Evolutionary conservation across 805 yeast species (phyloP).

Genomic region (Yamadazyma sp.): DNA sequence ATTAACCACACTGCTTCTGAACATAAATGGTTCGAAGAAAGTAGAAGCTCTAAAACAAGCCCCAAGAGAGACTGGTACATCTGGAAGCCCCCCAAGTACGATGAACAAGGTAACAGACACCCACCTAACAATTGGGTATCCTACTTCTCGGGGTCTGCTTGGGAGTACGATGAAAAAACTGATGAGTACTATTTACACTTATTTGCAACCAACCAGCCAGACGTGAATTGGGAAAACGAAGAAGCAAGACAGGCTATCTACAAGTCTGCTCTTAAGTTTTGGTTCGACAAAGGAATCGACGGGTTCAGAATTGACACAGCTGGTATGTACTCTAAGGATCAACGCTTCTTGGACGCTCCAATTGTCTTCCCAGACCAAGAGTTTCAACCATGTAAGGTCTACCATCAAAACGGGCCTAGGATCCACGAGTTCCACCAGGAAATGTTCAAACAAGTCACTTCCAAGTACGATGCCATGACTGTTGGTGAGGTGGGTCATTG

Average conservation of each 20-base stretch:
- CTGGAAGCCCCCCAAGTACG: slow-evolving; percentile 51
- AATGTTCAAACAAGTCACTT: slow-evolving; percentile 42
- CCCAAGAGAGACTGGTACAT: slow-evolving; percentile 63
- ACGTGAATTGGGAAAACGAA: slow-evolving; percentile 60
- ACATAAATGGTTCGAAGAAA: slow-evolving; percentile 60
- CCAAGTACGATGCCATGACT: slow-evolving; percentile 53
- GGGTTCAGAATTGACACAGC: slow-evolving; percentile 63
- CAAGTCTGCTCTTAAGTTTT: slow-evolving; percentile 48
- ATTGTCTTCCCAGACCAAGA: slow-evolving; percentile 40
- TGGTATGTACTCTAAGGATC: slow-evolving; percentile 51
- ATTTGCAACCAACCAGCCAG: slow-evolving; percentile 57
- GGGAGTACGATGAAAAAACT: slow-evolving; percentile 55
- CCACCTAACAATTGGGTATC: slow-evolving; percentile 62
- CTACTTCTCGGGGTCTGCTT: slow-evolving; percentile 54
- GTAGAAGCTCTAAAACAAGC: slow-evolving; percentile 48
- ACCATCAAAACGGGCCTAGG: slow-evolving; percentile 50
- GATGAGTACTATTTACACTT: slow-evolving; percentile 56
- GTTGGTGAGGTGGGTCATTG: slow-evolving; percentile 59
- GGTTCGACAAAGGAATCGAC: slow-evolving; percentile 58
- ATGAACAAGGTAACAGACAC: slow-evolving; percentile 48
- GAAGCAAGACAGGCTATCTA: slow-evolving; percentile 40
- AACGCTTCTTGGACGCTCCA: slow-evolving; percentile 49
- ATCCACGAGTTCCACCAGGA: slow-evolving; percentile 60
- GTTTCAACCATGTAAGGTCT: slow-evolving; percentile 40
- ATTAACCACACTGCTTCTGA: slow-evolving; percentile 57